Evolutionary conservation across 257 asterid genomes (phyloP), one percentile per base, ranked within the genome.

Genomic region (Solanum rostratum): DNA sequence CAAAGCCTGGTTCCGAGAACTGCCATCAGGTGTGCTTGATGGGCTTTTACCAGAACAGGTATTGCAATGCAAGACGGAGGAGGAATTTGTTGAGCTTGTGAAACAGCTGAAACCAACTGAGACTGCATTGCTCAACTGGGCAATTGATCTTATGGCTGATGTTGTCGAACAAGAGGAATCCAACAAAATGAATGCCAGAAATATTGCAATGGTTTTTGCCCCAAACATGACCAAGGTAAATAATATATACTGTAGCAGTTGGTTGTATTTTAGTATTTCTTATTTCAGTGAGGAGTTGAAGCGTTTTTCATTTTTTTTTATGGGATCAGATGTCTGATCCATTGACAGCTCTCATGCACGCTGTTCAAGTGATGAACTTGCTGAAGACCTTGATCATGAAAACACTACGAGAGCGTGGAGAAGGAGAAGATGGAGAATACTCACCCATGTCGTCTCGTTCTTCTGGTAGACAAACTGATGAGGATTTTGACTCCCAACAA

Each of bases 291-390:
- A 76, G 74, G 54, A 55, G 53, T 39, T 57, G 33, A 81, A 81
- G 33, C 65, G 49, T 24, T 65, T 49, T 65, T 49, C 12, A 49
- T 24, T 69, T 71, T 85, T 27, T 69, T 70, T 74, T 50, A 49
- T 30, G 87, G 52, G 80, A 74, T 87, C 87, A 97, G 99, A 95
- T 97, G 99, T 91, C 99, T 12, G 98, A 97, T 91, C 99, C 98
- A 12, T 86, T 97, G 86, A 95, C 99, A 11, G 99, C 99, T 73
- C 94, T 97, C 18, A 97, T 97, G 98, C 99, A 97, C 6, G 99
- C 99, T 1, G 99, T 95, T 39, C 99, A 97, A 94, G 99, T 97
- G 79, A 95, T 97, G 99, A 97, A 97, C 92, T 88, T 97, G 87
- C 86, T 97, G 84, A 97, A 97, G 89, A 92, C 95, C 55, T 92